phyloP scores from a whole-genome alignment of 371 early-diverging fungal species.

The Lichtheimia corymbifera region DNA sequence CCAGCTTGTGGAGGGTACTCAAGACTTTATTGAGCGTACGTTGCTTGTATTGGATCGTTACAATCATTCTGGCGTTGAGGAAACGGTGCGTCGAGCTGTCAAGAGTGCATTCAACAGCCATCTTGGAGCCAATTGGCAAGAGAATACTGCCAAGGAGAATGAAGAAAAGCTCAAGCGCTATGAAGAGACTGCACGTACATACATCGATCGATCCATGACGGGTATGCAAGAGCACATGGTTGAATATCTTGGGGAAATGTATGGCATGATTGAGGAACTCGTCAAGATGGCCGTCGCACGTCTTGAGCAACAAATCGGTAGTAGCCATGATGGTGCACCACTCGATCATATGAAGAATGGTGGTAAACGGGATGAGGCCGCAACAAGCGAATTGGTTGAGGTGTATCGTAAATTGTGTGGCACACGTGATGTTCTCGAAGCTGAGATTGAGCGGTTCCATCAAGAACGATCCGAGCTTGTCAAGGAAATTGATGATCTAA shows the following conservation, averaged over 20 bases:
- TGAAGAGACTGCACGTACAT: slow-evolving; percentile 44
- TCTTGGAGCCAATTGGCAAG: slow-evolving; percentile 27
- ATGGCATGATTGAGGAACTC: slow-evolving; percentile 48
- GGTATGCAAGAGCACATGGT: slow-evolving; percentile 44
- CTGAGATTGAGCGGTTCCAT: slow-evolving; percentile 29
- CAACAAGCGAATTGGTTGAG: slow-evolving; percentile 15
- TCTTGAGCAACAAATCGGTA: slow-evolving; percentile 14
- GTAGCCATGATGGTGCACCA: not conserved
- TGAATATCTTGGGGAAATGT: slow-evolving; percentile 48
- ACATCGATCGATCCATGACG: slow-evolving; percentile 46
- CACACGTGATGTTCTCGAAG: slow-evolving; percentile 18
- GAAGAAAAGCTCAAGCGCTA: slow-evolving; percentile 45
- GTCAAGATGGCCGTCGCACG: slow-evolving; percentile 41
- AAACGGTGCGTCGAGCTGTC: slow-evolving; percentile 44
- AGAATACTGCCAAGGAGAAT: slow-evolving; percentile 20
- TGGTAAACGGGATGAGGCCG: not conserved
- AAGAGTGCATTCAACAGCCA: slow-evolving; percentile 44
- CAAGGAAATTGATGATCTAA: slow-evolving; percentile 15
- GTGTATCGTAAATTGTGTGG: slow-evolving; percentile 25
- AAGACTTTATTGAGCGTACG: slow-evolving; percentile 41
- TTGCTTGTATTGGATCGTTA: slow-evolving; percentile 35
- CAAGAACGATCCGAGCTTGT: slow-evolving; percentile 25
- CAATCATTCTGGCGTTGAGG: slow-evolving; percentile 38
- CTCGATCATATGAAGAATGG: not conserved
- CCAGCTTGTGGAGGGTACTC: slow-evolving; percentile 34